These are phyloP conservation scores for Boletus mariae DNA, from an alignment of 1,284 basidiomycete species.

Conservation along the genomic window DNA sequence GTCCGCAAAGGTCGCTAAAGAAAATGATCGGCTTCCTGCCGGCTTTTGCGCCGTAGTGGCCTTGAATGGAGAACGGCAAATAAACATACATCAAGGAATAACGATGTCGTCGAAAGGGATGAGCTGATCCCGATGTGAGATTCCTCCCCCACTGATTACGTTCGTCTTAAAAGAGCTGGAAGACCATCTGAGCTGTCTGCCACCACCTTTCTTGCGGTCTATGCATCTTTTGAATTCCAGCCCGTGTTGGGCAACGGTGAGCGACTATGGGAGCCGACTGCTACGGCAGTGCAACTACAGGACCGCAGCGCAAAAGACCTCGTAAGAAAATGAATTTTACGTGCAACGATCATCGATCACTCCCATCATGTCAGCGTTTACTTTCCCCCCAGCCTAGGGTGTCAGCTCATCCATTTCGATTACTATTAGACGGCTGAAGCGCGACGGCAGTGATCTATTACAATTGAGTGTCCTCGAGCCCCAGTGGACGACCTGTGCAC, in stretches of 20 bases:
- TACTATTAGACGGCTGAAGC: too few relatives aligned
- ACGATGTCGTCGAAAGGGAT: not conserved
- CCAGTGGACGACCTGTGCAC: too few relatives aligned
- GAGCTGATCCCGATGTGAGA: not conserved
- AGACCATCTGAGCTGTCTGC: not conserved
- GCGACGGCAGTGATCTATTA: too few relatives aligned
- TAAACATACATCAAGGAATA: not conserved
- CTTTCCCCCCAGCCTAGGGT: too few relatives aligned
- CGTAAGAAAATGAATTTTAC: not conserved
- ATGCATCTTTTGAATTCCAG: not conserved
- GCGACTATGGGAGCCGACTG: not conserved
- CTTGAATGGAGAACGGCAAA: not conserved
- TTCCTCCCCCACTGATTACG: not conserved
- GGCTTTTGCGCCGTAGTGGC: not conserved
- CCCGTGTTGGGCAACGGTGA: not conserved
- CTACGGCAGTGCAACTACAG: not conserved
- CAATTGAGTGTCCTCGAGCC: too few relatives aligned
- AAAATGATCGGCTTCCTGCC: not conserved
- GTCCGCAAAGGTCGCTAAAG: too few relatives aligned
- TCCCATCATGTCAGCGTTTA: too few relatives aligned
- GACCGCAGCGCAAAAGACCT: not conserved
- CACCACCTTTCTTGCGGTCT: not conserved
- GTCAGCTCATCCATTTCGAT: too few relatives aligned
- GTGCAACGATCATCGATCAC: too few relatives aligned
- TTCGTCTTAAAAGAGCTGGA: not conserved